Conservation (phyloP, 176 grass and related monocot genomes). For the Panicum miliaceum region DNA sequence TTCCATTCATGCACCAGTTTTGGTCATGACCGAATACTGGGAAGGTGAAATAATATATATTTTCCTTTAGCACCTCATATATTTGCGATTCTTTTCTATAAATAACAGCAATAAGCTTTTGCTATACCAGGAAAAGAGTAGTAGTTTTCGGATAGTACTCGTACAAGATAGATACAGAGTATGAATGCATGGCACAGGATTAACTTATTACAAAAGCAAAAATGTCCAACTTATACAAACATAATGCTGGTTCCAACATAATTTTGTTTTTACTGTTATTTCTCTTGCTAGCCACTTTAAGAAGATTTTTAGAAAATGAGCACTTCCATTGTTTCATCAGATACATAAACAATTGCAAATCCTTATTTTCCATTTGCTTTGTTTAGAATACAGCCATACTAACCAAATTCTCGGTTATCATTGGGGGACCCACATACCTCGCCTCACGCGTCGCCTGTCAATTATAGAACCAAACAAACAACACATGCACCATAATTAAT, state of each 20-base stretch:
- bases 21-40: neutral
- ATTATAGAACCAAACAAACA: constrained; percentile 6
- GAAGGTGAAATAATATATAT: neutral
- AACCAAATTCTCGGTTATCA: neutral
- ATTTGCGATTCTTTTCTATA: neutral
- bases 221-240: neutral
- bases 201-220: constrained; percentile 5
- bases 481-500: neutral
- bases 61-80: neutral
- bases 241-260: neutral
- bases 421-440: neutral
- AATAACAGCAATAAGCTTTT: neutral
- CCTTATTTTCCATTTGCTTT: neutral
- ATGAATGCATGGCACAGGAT: constrained; percentile 6
- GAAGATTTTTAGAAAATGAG: neutral
- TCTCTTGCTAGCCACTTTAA: neutral
- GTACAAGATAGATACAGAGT: constrained; percentile 16
- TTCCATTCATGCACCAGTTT: neutral
- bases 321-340: neutral
- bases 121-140: neutral
- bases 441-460: neutral
- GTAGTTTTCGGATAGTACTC: neutral
- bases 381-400: neutral
- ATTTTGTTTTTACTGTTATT: neutral
- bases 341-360: neutral